phyloP scores from a whole-genome alignment of 305 asterid species.

The Solanum aculeatissimum region DNA sequence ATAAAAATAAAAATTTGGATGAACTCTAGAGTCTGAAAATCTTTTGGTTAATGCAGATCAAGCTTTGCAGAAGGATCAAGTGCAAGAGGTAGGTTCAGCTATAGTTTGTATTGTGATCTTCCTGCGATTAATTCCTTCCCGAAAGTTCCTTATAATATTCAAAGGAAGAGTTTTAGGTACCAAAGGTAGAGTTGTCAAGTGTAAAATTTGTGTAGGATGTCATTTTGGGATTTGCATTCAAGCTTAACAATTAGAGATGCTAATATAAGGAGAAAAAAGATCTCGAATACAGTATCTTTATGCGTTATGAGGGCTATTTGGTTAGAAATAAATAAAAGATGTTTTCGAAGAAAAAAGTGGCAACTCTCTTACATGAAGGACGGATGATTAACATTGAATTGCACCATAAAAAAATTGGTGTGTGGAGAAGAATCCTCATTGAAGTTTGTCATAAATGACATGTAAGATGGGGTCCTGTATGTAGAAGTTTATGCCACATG shows the following conservation, averaged over 20 bases:
- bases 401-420: background rate
- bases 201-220: background rate
- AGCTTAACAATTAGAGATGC: background rate
- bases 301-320: background rate
- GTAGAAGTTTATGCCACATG: background rate
- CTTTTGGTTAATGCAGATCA: conserved; percentile 43
- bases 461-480: background rate
- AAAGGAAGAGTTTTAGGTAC: background rate
- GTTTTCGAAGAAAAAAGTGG: background rate
- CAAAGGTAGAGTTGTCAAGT: background rate
- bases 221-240: background rate
- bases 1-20: background rate
- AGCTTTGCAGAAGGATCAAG: conserved; percentile 27
- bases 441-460: background rate
- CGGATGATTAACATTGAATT: background rate
- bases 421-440: background rate
- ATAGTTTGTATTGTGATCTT: background rate
- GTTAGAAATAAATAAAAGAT: background rate
- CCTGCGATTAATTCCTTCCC: background rate
- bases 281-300: background rate
- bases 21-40: conserved; percentile 11
- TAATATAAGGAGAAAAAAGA: background rate
- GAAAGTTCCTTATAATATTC: background rate
- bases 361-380: background rate
- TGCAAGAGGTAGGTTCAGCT: conserved; percentile 30